Percentiles rank a stretch among this genome's conserved stretches.
phyloP scores from a whole-genome alignment of 768 basidiomycete species.

The Trametes coccinea region DNA sequence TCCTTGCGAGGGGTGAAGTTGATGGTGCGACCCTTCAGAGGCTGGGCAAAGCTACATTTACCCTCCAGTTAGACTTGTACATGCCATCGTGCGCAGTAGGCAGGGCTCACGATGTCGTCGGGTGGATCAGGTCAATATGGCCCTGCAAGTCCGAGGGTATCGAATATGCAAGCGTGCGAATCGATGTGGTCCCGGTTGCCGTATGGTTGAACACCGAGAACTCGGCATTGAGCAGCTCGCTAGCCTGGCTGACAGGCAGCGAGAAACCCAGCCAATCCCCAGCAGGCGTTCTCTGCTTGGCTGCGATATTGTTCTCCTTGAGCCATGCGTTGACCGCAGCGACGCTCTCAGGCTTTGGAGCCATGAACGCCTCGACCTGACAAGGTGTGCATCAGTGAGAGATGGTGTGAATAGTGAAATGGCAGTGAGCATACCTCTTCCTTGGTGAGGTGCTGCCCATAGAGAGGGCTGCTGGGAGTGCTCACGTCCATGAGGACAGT shows the following conservation, averaged over 20 bases:
- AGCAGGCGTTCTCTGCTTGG: slow-evolving; percentile 24
- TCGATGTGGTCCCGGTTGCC: slow-evolving; percentile 28
- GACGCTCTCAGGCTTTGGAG: slow-evolving; percentile 30
- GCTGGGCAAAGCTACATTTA: slow-evolving; percentile 40
- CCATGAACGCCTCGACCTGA: slow-evolving; percentile 31
- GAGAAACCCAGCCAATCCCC: slow-evolving; percentile 39
- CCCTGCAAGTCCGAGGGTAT: slow-evolving; percentile 34
- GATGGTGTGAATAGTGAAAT: not conserved
- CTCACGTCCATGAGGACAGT: slow-evolving; percentile 39
- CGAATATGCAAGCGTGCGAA: slow-evolving; percentile 41
- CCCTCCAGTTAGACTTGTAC: too few species aligned
- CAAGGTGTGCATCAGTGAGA: too few species aligned
- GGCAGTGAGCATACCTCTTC: slow-evolving; percentile 35
- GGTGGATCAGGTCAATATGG: slow-evolving; percentile 36
- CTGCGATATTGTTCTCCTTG: slow-evolving; percentile 28
- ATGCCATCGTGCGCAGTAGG: too few species aligned
- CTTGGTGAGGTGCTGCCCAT: slow-evolving; percentile 40
- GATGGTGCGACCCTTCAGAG: slow-evolving; percentile 15
- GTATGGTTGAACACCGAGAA: slow-evolving; percentile 37
- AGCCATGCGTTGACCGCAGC: slow-evolving; percentile 32
- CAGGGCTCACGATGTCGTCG: slow-evolving; percentile 18
- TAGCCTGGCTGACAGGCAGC: slow-evolving; percentile 37
- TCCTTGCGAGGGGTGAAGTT: slow-evolving; percentile 29
- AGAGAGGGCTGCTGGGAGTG: slow-evolving; percentile 37
- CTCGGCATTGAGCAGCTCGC: slow-evolving; percentile 36